Base-by-base conservation (phyloP, 441 rosid species). In the Pelargonium citronellum region DNA sequence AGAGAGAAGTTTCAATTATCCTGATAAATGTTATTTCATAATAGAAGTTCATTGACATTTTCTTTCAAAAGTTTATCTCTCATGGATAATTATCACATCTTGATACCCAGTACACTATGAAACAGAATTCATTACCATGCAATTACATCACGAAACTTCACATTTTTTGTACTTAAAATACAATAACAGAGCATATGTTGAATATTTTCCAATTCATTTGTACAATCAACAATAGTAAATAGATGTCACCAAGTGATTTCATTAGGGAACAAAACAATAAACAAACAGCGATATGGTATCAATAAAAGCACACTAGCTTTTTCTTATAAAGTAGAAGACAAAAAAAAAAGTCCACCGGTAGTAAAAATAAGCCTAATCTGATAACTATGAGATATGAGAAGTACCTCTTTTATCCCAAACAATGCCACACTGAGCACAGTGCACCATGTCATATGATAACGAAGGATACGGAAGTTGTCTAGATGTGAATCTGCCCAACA, bases 351-450 rank as follows among this genome's bases (percentile, higher is more conserved):
- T 22, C 24, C 24, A 22, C 24, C 24, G 24, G 24, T 22, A 22
- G 24, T 0, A 22, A 1, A 22, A 22, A 64, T 44, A 69, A 27
- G 15, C 3, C 69, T 39, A 43, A 57, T 60, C 64, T 22, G 30
- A 63, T 41, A 46, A 67, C 39, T 72, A 43, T 13, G 47, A 43
- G 47, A 43, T 43, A 43, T 43, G 11, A 68, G 34, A 22, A 67
- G 24, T 82, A 93, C 98, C 98, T 91, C 87, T 94, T 70, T 87
- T 79, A 72, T 91, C 90, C 96, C 96, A 94, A 80, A 79, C 67
- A 67, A 84, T 89, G 67, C 95, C 91, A 34, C 98, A 94, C 46
- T 90, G 96, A 77, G 98, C 93, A 80, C 98, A 94, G 82, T 94
- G 98, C 81, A 94, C 85, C 96, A 91, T 90, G 82, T 87, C 97